Base-by-base conservation (phyloP, 1,139 yeast genomes). In the Geotrichum carabidarum region DNA sequence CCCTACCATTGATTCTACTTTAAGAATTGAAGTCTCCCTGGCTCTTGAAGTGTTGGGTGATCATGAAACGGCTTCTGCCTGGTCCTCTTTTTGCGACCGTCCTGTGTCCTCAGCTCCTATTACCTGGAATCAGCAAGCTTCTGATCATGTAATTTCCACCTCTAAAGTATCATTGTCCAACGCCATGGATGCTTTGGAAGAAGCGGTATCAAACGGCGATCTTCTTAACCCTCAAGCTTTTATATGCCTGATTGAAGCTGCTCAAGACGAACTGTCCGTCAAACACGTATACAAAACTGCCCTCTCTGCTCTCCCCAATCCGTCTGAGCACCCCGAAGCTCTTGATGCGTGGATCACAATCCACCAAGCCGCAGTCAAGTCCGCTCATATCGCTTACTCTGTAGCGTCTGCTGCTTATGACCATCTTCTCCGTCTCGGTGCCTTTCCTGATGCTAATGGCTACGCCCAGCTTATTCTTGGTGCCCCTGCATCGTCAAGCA, bases 381-480 rank as follows among this genome's bases (percentile, higher is more conserved):
- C 64, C 9, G 68, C 71, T 1, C 61, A 61, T 11, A 38, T 60
- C 7, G 65, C 68, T 35, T 57, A 55, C 31, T 51, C 55, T 1
- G 52, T 67, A 22, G 71, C 71, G 1, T 45, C 51, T 8, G 56
- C 55, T 3, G 72, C 72, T 1, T 64, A 66, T 52, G 44, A 57
- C n/a, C 63, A 62, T 44, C 60, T 74, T 42, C 46, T 62, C 8
- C 67, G 62, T 8, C 61, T 70, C 56, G 72, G 72, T 6, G 62
- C 69, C 4, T 58, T 61, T 34, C 77, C 77, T 2, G 68, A 69
- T 53, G 72, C 74, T 9, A 60, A 67, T 22, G 73, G 73, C 2
- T 74, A 72, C 51, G 73, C 68, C 1, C 66, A 67, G 43, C 58
- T 71, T 35, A 68, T 74, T 49, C 57, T 67, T 11, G 59, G 63